These are phyloP conservation scores for Neurospora sp. DNA, from an alignment of 495 filamentous ascomycete genomes.

Conservation along the genomic window DNA sequence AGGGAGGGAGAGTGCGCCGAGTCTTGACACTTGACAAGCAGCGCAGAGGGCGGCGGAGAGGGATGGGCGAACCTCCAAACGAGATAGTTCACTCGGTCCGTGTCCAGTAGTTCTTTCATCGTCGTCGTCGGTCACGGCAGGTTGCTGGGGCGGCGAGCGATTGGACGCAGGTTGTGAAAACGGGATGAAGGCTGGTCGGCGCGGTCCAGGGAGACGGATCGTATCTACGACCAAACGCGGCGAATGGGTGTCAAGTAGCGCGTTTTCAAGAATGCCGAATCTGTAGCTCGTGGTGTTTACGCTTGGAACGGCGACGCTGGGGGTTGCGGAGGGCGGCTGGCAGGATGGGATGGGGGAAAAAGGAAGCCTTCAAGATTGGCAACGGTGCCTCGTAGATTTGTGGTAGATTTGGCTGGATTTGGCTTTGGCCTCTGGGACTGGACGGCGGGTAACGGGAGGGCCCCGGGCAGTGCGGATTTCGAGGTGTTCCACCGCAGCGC, in stretches of 20 bases:
- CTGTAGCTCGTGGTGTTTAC: not conserved
- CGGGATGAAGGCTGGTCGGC: not conserved
- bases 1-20: not conserved
- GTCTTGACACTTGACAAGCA: conserved; percentile 17
- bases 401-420: not conserved
- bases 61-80: conserved; percentile 77
- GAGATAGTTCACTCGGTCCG: conserved; percentile 94
- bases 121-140: conserved; percentile 20
- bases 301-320: not conserved
- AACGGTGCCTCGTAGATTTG: not conserved
- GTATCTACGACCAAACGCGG: conserved; percentile 3
- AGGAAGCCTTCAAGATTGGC: not conserved
- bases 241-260: conserved; percentile 3
- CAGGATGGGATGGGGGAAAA: not conserved
- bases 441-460: not conserved
- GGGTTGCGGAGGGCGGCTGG: not conserved
- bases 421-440: not conserved
- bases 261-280: not conserved
- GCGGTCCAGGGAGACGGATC: not conserved
- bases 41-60: conserved; percentile 6
- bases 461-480: not conserved
- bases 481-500: not conserved
- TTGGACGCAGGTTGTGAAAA: conserved; percentile 1
- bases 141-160: conserved; percentile 17
- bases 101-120: conserved; percentile 61